These are phyloP conservation scores for Pluteus cervinus DNA, from an alignment of 768 basidiomycete species.

Conservation along the genomic window DNA sequence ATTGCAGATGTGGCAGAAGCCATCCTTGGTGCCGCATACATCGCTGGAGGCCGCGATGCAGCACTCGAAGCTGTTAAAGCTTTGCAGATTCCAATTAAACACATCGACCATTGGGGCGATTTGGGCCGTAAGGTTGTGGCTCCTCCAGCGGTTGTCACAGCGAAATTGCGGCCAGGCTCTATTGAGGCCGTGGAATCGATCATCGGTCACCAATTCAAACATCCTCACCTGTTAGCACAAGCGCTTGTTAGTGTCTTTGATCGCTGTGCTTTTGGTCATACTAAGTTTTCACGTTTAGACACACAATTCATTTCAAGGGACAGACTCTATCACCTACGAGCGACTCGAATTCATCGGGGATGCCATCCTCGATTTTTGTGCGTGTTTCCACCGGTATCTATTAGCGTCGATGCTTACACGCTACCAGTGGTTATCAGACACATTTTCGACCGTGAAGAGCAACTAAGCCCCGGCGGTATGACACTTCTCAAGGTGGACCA, in stretches of 20 bases:
- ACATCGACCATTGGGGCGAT: conserved; percentile 67
- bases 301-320: conserved; percentile 54
- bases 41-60: conserved; percentile 62
- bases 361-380: conserved; percentile 79
- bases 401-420: conserved; percentile 8
- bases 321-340: conserved; percentile 58
- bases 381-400: conserved; percentile 18
- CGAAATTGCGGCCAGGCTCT: conserved; percentile 41
- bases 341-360: conserved; percentile 84
- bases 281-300: conserved; percentile 58
- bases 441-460: conserved; percentile 57
- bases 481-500: conserved; percentile 64
- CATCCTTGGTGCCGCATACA: conserved; percentile 76
- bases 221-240: conserved; percentile 60
- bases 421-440: conserved; percentile 64
- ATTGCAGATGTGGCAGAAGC: conserved; percentile 85
- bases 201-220: conserved; percentile 55
- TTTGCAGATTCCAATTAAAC: conserved; percentile 58
- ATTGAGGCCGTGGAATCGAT: conserved; percentile 55
- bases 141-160: conserved; percentile 35
- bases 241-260: conserved; percentile 59
- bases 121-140: conserved; percentile 46
- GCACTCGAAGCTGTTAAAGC: conserved; percentile 62
- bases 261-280: too few species aligned
- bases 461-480: conserved; percentile 69